Evolutionary conservation across 2,329 filamentous ascomycete genomes (phyloP).

Genomic region (Lasiodiplodia hormozganensis): DNA sequence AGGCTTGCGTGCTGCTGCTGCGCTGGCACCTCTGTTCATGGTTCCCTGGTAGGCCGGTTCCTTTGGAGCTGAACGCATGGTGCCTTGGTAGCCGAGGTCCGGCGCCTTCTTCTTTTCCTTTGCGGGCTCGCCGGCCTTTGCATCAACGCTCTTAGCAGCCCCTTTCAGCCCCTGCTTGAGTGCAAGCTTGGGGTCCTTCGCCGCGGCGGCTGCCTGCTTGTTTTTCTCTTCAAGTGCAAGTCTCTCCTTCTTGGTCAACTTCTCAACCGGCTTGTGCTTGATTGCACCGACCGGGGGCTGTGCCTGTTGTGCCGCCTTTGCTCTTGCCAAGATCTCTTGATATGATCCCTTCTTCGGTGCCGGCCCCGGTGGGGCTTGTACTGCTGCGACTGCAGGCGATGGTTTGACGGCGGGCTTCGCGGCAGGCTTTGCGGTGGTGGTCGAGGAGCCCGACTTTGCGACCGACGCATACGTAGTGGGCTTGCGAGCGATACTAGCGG

Average conservation of each 20-base stretch:
- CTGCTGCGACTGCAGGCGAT: constrained; percentile 23
- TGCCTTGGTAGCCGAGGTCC: constrained; percentile 56
- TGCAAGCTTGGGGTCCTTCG: constrained; percentile 32
- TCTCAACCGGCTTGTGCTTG: constrained; percentile 76
- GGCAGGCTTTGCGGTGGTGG: constrained; percentile 31
- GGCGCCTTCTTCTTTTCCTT: constrained; percentile 47
- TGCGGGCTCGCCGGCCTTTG: constrained; percentile 36
- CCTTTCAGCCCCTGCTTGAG: constrained; percentile 40
- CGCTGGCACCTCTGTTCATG: constrained; percentile 31
- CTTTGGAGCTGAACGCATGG: constrained; percentile 50
- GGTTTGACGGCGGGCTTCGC: constrained; percentile 32
- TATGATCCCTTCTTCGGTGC: constrained; percentile 75
- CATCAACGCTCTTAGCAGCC: constrained; percentile 32
- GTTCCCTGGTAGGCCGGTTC: constrained; percentile 48
- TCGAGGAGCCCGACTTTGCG: constrained; percentile 30
- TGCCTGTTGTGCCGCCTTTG: constrained; percentile 63
- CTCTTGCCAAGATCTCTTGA: constrained; percentile 75
- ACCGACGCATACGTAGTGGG: constrained; percentile 36
- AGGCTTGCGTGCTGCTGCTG: constrained; percentile 38
- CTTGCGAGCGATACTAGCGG: constrained; percentile 38
- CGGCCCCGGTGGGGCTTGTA: constrained; percentile 43
- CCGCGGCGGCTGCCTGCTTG: constrained; percentile 43
- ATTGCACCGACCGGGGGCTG: constrained; percentile 67
- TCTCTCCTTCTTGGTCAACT: constrained; percentile 65
- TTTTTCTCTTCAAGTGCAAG: constrained; percentile 52